A percentile compares a stretch with the other conserved stretches of the same genome.
Conservation (phyloP, 495 filamentous ascomycete species). For the Daldinia vernicosa region DNA sequence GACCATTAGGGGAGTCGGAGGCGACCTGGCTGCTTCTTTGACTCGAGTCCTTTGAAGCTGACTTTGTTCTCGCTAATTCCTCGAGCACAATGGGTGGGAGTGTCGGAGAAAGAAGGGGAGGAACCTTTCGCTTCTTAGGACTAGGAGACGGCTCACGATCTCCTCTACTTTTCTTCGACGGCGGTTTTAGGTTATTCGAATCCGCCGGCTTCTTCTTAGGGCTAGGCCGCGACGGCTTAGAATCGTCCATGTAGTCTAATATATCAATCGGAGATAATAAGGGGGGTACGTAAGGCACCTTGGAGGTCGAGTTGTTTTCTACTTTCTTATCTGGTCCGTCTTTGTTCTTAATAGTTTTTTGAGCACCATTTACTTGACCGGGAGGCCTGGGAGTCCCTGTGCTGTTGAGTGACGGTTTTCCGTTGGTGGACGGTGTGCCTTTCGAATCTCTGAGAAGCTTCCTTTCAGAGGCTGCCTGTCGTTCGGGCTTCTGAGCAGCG, state of each 20-base stretch:
- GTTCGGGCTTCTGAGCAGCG: constrained; percentile 34
- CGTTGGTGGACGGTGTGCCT: constrained; percentile 48
- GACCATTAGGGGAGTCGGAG: constrained; percentile 50
- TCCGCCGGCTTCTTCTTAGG: constrained; percentile 45
- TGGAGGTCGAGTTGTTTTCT: constrained; percentile 42
- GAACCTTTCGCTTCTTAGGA: constrained; percentile 53
- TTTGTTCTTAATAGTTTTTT: constrained; percentile 44
- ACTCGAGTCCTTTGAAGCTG: constrained; percentile 47
- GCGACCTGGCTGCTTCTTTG: constrained; percentile 38
- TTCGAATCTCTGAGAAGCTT: constrained; percentile 40
- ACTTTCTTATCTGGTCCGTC: constrained; percentile 50
- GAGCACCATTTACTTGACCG: constrained; percentile 52
- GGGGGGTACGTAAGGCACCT: constrained; percentile 45
- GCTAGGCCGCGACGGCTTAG: constrained; percentile 39
- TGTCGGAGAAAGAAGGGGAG: constrained; percentile 58
- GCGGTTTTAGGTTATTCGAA: constrained; percentile 34
- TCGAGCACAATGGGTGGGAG: constrained; percentile 56
- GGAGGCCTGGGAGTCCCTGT: constrained; percentile 49
- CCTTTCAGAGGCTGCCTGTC: constrained; percentile 39
- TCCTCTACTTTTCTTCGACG: constrained; percentile 43
- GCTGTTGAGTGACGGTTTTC: constrained; percentile 43
- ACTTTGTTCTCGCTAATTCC: constrained; percentile 50
- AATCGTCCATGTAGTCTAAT: constrained; percentile 45
- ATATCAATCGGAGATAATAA: constrained; percentile 56
- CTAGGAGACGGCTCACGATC: constrained; percentile 48